These are phyloP conservation scores for Botrytis pseudocinerea DNA, from an alignment of 2,329 filamentous ascomycete genomes.

Conservation along the genomic window DNA sequence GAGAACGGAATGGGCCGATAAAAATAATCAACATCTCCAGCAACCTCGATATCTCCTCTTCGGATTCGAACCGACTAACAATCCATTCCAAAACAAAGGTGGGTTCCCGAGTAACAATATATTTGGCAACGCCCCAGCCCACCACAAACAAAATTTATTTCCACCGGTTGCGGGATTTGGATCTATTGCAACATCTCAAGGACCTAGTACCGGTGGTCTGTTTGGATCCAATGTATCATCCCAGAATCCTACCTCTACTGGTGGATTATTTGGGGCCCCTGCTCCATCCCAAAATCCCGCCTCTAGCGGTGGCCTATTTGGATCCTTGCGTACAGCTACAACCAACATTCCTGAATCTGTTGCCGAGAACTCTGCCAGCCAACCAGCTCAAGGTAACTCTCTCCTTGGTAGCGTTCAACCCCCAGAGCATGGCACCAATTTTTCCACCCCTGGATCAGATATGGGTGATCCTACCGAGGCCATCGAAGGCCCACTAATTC, in stretches of 20 bases:
- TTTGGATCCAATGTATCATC: neutral
- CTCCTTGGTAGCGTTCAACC: neutral
- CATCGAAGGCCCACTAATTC: constrained; percentile 8
- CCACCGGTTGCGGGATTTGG: neutral
- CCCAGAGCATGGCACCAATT: neutral
- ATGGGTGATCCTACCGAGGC: neutral
- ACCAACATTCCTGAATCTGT: neutral
- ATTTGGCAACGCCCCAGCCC: neutral
- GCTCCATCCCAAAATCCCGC: neutral
- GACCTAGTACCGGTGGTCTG: neutral
- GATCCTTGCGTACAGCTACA: neutral
- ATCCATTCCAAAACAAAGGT: constrained; percentile 8
- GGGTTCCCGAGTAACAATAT: neutral
- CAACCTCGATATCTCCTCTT: constrained; percentile 20
- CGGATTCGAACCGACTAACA: constrained; percentile 6
- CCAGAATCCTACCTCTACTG: neutral
- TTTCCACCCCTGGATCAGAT: constrained; percentile 4
- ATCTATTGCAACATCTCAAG: neutral
- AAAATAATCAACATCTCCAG: constrained; percentile 39
- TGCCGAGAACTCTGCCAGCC: neutral
- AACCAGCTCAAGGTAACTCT: neutral
- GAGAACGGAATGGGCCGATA: constrained; percentile 36
- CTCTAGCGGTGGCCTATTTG: neutral
- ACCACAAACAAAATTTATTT: constrained; percentile 4
- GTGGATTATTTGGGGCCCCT: neutral